phyloP scores from a whole-genome alignment of 306 rosid species.

The Sesbania bispinosa region DNA sequence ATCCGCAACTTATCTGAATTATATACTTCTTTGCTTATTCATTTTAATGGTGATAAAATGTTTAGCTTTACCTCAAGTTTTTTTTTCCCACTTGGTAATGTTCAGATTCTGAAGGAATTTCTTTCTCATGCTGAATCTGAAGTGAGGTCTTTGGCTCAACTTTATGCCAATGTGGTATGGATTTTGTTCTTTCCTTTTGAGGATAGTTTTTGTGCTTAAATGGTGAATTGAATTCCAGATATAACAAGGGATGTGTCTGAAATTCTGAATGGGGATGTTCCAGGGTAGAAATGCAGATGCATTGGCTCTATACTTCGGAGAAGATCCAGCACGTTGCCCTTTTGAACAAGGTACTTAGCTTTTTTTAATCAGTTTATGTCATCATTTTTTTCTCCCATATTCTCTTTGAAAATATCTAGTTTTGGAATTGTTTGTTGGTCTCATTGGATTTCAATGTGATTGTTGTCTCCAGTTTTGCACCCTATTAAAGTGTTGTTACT shows the following conservation, averaged over 20 bases:
- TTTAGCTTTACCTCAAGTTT: background rate
- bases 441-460: background rate
- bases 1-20: conserved; percentile 5
- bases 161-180: conserved; percentile 76
- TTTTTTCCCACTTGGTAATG: conserved; percentile 4
- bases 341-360: conserved; percentile 71
- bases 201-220: conserved; percentile 10
- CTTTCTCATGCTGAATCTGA: conserved; percentile 68
- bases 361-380: background rate
- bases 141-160: conserved; percentile 80
- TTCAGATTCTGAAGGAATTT: conserved; percentile 70
- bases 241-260: conserved; percentile 19
- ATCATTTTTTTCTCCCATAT: background rate
- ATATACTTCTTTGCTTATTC: background rate
- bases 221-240: conserved; percentile 6
- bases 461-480: background rate
- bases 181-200: conserved; percentile 21
- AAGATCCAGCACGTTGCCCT: conserved; percentile 73
- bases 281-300: conserved; percentile 96
- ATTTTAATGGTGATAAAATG: background rate
- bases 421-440: background rate
- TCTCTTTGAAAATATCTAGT: background rate
- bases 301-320: conserved; percentile 74
- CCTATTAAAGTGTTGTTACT: background rate
- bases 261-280: conserved; percentile 30